These are phyloP conservation scores for Osmanthus fragrans DNA, from an alignment of 257 asterid species.

Conservation along the genomic window DNA sequence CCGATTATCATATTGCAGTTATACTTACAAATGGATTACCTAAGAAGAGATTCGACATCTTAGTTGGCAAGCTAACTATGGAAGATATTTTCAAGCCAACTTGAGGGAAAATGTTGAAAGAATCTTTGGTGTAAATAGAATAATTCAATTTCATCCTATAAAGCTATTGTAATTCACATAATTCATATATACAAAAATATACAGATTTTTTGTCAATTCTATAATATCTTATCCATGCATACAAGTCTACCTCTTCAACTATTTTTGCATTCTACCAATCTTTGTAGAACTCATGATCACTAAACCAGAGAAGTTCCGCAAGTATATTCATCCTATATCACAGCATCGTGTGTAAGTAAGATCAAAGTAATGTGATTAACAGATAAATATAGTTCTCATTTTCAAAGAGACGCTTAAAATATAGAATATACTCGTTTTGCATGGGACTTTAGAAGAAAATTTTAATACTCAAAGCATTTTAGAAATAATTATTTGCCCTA, in stretches of 20 bases:
- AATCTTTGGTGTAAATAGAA: too few species aligned
- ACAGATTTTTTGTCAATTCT: too few species aligned
- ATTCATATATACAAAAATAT: too few species aligned
- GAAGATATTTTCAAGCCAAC: too few species aligned
- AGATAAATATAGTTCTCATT: slow-evolving; percentile 6
- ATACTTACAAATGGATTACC: too few species aligned
- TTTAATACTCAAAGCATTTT: not conserved
- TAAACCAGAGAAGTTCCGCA: slow-evolving; percentile 86
- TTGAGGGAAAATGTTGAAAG: too few species aligned
- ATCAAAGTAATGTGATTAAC: slow-evolving; percentile 28
- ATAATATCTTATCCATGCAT: not conserved
- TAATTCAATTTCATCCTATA: too few species aligned
- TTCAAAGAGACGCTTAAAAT: slow-evolving; percentile 4
- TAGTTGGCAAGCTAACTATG: too few species aligned
- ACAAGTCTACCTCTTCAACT: slow-evolving; percentile 75
- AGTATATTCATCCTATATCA: slow-evolving; percentile 90
- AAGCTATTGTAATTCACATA: too few species aligned
- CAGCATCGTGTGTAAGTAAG: slow-evolving; percentile 38
- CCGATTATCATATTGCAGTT: too few species aligned
- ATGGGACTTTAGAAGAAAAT: not conserved
- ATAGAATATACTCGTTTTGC: not conserved
- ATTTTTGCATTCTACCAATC: slow-evolving; percentile 99
- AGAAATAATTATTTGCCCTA: not conserved
- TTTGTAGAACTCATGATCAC: slow-evolving; percentile 98
- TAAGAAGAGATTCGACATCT: too few species aligned